Conservation (phyloP, 257 asterid genomes). For the Misopates orontium region DNA sequence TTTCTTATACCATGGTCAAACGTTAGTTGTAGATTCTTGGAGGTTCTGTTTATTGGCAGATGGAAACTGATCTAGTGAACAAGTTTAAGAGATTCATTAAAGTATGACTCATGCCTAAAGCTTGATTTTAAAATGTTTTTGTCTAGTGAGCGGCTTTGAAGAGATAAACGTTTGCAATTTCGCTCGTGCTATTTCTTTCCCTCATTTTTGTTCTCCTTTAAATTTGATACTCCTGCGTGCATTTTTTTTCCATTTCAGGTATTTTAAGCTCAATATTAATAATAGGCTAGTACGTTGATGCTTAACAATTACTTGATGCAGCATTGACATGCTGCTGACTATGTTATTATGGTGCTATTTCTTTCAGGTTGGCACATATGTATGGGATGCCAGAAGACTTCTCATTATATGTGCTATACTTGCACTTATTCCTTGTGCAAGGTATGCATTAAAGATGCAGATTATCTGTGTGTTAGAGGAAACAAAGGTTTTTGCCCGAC, state of each 20-base stretch:
- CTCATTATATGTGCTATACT: conserved; percentile 85
- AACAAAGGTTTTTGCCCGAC: conserved; percentile 89
- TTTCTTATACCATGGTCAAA: conserved; percentile 3
- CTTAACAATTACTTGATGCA: conserved; percentile 4
- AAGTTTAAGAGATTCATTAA: conserved; percentile 10
- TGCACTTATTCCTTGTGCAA: conserved; percentile 96
- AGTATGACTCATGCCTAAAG: conserved; percentile 3
- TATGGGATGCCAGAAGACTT: conserved; percentile 72
- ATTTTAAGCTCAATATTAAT: neutral
- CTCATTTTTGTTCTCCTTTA: too few relatives aligned
- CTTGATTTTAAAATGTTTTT: neutral
- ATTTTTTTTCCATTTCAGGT: too few relatives aligned
- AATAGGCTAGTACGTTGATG: conserved; percentile 12
- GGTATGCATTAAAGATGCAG: conserved; percentile 70
- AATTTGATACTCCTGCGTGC: too few relatives aligned
- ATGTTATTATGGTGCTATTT: conserved; percentile 30
- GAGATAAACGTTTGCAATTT: too few relatives aligned
- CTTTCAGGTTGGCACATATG: conserved; percentile 99
- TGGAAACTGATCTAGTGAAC: conserved; percentile 1
- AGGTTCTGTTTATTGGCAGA: conserved; percentile 11
- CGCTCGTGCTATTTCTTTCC: too few relatives aligned
- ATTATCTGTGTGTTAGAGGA: conserved; percentile 67
- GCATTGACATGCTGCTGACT: conserved; percentile 12
- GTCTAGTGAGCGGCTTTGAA: neutral
- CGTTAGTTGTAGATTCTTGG: neutral